These are phyloP conservation scores for Setomelanomma holmii DNA, from an alignment of 2,329 filamentous ascomycete species.

Conservation along the genomic window DNA sequence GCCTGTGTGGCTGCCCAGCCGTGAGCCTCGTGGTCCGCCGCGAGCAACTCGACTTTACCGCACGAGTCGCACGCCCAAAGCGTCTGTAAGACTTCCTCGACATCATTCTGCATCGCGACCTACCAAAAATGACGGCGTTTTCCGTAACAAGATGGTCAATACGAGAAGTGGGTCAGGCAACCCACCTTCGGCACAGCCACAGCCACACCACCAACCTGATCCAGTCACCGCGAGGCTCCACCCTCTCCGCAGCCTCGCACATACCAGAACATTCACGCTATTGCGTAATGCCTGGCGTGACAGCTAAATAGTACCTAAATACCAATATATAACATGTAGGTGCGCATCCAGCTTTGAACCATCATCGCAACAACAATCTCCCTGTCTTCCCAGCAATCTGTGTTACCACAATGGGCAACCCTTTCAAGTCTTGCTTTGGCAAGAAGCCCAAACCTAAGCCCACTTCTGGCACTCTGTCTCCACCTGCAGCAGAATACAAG, in stretches of 20 bases:
- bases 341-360: too few species aligned
- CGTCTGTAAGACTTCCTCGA: too few species aligned
- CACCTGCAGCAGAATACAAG: background rate
- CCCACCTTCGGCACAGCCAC: conserved; percentile 2
- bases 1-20: too few species aligned
- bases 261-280: background rate
- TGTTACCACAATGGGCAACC: background rate
- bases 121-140: background rate
- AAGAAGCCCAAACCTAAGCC: background rate
- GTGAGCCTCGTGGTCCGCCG: too few species aligned
- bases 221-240: conserved; percentile 1
- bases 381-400: background rate
- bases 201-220: background rate
- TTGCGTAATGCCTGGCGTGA: background rate
- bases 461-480: too few species aligned
- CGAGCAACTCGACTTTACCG: too few species aligned
- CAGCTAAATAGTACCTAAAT: background rate
- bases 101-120: background rate
- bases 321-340: background rate
- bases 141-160: background rate
- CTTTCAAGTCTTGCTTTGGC: conserved; percentile 7
- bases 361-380: background rate
- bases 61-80: too few species aligned
- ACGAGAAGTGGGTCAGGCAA: background rate
- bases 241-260: conserved; percentile 1